Percentiles rank a stretch among this genome's conserved stretches.
These are phyloP conservation scores for Ambispora gerdemannii DNA, from an alignment of 192 early-diverging fungal species.

Conservation along the genomic window DNA sequence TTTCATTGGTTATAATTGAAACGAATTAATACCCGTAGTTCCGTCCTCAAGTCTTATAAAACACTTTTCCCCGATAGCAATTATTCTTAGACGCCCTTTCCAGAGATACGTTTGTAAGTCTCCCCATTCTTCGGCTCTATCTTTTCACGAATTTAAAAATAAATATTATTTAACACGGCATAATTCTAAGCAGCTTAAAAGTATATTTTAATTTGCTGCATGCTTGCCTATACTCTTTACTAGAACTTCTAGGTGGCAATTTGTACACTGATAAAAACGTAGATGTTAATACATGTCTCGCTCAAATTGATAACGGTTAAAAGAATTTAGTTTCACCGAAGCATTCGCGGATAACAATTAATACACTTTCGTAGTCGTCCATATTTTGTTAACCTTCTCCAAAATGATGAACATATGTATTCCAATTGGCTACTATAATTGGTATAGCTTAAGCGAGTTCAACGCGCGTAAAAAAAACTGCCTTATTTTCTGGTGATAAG, in stretches of 20 bases:
- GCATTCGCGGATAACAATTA: slow-evolving; percentile 77
- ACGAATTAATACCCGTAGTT: slow-evolving; percentile 45
- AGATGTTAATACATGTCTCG: neutral
- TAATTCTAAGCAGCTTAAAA: no score
- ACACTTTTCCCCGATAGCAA: slow-evolving; percentile 62
- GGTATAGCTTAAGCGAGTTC: no score
- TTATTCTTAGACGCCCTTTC: slow-evolving; percentile 74
- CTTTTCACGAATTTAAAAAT: neutral
- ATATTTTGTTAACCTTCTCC: no score
- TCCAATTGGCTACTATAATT: no score
- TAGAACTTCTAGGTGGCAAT: slow-evolving; percentile 67
- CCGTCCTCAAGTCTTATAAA: slow-evolving; percentile 74
- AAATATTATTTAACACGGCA: no score
- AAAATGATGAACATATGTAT: no score
- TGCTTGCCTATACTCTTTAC: slow-evolving; percentile 60
- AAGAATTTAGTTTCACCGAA: slow-evolving; percentile 45
- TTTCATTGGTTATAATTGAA: no score
- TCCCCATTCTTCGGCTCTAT: slow-evolving; percentile 77
- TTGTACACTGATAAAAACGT: slow-evolving; percentile 47
- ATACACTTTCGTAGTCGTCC: slow-evolving; percentile 74
- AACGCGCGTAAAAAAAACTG: no score
- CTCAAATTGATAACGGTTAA: neutral
- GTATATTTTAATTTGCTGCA: no score
- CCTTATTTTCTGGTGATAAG: no score
- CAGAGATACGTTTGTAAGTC: slow-evolving; percentile 71